Base-by-base conservation (phyloP, 2,329 filamentous ascomycete genomes). In the Pezicula radicicola region DNA sequence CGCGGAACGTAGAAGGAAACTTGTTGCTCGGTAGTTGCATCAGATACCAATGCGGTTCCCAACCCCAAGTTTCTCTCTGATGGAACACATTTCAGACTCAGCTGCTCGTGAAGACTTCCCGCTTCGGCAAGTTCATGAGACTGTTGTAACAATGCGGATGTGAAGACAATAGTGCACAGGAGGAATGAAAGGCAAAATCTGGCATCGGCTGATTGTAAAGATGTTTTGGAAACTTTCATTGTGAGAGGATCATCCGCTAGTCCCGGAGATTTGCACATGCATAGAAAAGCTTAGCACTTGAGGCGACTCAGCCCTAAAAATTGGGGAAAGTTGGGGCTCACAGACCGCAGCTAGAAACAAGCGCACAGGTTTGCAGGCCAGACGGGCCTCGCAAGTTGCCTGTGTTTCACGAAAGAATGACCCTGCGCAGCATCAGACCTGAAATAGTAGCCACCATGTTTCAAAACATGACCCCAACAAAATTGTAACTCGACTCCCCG, bases 281-380 rank as follows among this genome's bases (percentile, higher is more conserved):
- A 51, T 54, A 19, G 19, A 49, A 53, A 56, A 50, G 52, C 50
- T 51, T 59, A 40, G 48, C 39, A 40, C 9, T 16, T 48, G 43
- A 28, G 15, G 47, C 33, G 19, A 42, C 40, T 37, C 40, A 44
- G 49, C 46, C 35, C 41, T 37, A 25, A 21, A 9, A 40, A 37
- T 33, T 50, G 19, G 33, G 28, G 44, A 10, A 37, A 33, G 46
- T 36, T 27, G 16, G 19, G 42, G 27, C 37, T 16, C 19, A 30
- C 8, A 28, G 27, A 33, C 16, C 33, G 13, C 5, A 15, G 21
- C 39, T 39, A 37, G 48, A 39, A 39, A 33, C 41, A 47, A 33
- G 28, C 18, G 9, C 30, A 15, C 45, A 49, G 28, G 28, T 15
- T 25, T 44, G 19, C 19, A 18, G 21, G 15, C 18, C 27, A 15